Evolutionary conservation across 2,329 filamentous ascomycete genomes (phyloP).

Genomic region (Talaromyces sp.): DNA sequence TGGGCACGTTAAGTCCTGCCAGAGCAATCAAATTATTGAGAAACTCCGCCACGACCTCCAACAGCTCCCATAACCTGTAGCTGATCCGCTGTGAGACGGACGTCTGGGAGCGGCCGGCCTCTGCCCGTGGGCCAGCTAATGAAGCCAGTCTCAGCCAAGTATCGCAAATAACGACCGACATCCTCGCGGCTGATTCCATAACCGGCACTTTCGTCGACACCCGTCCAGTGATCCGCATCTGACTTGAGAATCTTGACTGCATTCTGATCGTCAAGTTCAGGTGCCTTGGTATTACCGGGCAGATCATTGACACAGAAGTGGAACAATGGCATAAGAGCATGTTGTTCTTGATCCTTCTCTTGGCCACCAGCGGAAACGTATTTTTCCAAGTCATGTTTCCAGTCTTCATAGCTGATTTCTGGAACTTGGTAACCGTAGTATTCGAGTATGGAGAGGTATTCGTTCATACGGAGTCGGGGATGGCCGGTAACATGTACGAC

Average conservation of each 20-base stretch:
- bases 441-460: slow-evolving; percentile 66
- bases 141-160: slow-evolving; percentile 60
- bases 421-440: slow-evolving; percentile 68
- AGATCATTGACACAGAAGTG: slow-evolving; percentile 67
- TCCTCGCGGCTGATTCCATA: slow-evolving; percentile 56
- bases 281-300: slow-evolving; percentile 64
- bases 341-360: slow-evolving; percentile 57
- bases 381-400: slow-evolving; percentile 62
- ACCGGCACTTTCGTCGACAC: slow-evolving; percentile 52
- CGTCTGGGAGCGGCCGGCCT: slow-evolving; percentile 12
- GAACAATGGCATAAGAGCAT: slow-evolving; percentile 69
- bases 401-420: slow-evolving; percentile 61
- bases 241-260: slow-evolving; percentile 59
- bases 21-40: not conserved
- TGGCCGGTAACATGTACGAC: slow-evolving; percentile 77
- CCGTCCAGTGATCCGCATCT: slow-evolving; percentile 54
- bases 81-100: slow-evolving; percentile 11
- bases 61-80: slow-evolving; percentile 14
- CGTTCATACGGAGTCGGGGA: slow-evolving; percentile 70
- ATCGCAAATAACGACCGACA: slow-evolving; percentile 60
- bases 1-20: not conserved
- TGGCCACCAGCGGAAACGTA: slow-evolving; percentile 56
- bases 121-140: slow-evolving; percentile 32
- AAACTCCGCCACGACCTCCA: slow-evolving; percentile 13
- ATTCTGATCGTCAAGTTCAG: slow-evolving; percentile 69